A percentile compares a stretch with the other conserved stretches of the same genome.
Evolutionary conservation across 148 eudicot genomes (phyloP).

Genomic region (Polygonum aviculare): DNA sequence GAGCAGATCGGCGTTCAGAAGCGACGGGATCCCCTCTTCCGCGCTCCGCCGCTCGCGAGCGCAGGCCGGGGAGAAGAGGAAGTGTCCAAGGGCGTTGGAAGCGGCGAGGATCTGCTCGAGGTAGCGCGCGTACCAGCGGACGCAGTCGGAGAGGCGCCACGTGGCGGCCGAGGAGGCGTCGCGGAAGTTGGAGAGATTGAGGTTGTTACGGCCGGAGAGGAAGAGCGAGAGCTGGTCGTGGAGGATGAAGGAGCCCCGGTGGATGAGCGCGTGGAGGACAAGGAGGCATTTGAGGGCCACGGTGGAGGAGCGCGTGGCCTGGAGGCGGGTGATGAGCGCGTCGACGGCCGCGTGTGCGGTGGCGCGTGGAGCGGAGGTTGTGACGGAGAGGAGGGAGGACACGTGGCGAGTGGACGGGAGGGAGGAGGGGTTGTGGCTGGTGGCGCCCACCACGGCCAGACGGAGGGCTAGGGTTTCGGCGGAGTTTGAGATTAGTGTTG

Average conservation of each 20-base stretch:
- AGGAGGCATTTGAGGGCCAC: conserved; percentile 52
- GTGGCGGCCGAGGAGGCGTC: conserved; percentile 46
- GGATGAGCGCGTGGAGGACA: conserved; percentile 57
- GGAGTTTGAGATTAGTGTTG: neutral
- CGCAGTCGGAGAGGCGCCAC: conserved; percentile 66
- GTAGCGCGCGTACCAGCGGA: conserved; percentile 58
- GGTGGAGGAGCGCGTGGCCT: conserved; percentile 37
- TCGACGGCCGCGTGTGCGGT: conserved; percentile 31
- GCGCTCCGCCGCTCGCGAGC: conserved; percentile 27
- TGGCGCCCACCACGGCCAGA: neutral
- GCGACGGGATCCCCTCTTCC: conserved; percentile 35
- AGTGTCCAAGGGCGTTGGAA: conserved; percentile 48
- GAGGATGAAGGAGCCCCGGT: conserved; percentile 68
- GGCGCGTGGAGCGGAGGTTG: conserved; percentile 41
- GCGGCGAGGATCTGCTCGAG: conserved; percentile 54
- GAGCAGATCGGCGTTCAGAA: conserved; percentile 40
- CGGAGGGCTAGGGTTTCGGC: neutral
- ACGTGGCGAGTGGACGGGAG: conserved; percentile 19
- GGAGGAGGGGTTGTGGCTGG: neutral
- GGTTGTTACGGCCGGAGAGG: conserved; percentile 17
- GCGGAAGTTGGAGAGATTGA: conserved; percentile 59
- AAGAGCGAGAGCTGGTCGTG: conserved; percentile 68
- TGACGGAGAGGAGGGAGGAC: conserved; percentile 45
- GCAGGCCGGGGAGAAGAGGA: conserved; percentile 43
- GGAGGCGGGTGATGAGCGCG: conserved; percentile 54